Evolutionary conservation across 108 stramenopile genomes (phyloP).

Genomic region (Skeletonema costatum): DNA sequence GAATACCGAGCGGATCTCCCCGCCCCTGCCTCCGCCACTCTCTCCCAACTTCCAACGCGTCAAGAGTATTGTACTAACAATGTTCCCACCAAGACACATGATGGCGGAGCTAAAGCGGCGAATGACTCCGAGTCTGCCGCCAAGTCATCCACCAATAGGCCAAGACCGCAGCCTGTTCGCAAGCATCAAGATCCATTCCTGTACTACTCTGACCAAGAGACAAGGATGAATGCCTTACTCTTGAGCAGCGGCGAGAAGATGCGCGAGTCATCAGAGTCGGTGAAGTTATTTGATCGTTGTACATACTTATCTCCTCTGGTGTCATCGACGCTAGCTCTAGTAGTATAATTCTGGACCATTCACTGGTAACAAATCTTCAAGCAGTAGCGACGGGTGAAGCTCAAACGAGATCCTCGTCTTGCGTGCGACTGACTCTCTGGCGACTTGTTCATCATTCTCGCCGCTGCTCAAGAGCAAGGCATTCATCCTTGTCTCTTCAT

Average conservation of each 20-base stretch:
- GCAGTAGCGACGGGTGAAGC: neutral
- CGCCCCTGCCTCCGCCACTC: too few relatives aligned
- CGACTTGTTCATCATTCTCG: neutral
- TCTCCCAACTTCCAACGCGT: too few relatives aligned
- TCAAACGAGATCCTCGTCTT: neutral
- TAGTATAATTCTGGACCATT: too few relatives aligned
- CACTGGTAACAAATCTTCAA: neutral
- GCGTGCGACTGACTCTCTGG: neutral
- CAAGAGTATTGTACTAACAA: too few relatives aligned
- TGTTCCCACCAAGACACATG: neutral
- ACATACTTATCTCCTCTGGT: too few relatives aligned
- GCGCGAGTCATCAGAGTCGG: neutral
- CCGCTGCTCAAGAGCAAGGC: neutral
- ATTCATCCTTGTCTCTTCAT: neutral
- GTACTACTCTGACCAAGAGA: neutral
- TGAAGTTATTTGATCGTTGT: too few relatives aligned
- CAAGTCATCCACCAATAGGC: neutral
- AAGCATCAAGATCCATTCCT: neutral
- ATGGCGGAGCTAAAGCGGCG: neutral
- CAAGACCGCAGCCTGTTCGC: neutral
- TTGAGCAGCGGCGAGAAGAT: neutral
- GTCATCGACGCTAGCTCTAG: too few relatives aligned
- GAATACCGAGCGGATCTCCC: too few relatives aligned
- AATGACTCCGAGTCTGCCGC: too few relatives aligned
- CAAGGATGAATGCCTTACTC: neutral